Conservation (phyloP, 2,329 filamentous ascomycete genomes). For the Parascedosporium putredinis region DNA sequence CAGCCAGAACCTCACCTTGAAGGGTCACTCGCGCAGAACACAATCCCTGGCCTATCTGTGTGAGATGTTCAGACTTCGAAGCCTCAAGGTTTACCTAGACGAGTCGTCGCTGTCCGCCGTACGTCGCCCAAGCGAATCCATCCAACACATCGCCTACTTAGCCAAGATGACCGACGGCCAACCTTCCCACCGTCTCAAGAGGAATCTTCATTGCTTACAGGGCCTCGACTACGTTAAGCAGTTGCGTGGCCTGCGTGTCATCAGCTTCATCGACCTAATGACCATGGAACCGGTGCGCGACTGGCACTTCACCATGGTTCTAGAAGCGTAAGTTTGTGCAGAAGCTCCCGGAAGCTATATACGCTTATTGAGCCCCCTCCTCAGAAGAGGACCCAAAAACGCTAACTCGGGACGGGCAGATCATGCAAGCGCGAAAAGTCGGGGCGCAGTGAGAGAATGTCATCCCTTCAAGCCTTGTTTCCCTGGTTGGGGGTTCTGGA, state of each 20-base stretch:
- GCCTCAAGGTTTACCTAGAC: slow-evolving; percentile 27
- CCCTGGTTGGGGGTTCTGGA: neutral
- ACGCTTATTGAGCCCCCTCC: no score
- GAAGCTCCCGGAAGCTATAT: no score
- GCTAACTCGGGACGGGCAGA: no score
- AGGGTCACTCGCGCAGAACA: slow-evolving; percentile 27
- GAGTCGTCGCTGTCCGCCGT: slow-evolving; percentile 23
- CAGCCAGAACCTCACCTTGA: slow-evolving; percentile 20
- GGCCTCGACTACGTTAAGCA: slow-evolving; percentile 32
- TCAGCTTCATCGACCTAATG: slow-evolving; percentile 31
- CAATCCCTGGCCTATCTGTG: slow-evolving; percentile 23
- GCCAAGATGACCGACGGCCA: slow-evolving; percentile 22
- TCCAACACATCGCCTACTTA: slow-evolving; percentile 15
- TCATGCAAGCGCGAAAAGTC: slow-evolving; percentile 4
- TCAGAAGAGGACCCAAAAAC: no score
- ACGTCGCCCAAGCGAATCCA: slow-evolving; percentile 27
- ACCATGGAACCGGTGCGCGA: slow-evolving; percentile 17
- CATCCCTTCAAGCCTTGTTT: neutral
- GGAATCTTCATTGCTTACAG: slow-evolving; percentile 29
- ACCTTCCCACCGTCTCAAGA: slow-evolving; percentile 25
- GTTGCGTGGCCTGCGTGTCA: slow-evolving; percentile 30
- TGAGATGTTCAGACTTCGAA: slow-evolving; percentile 27
- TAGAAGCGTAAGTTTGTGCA: slow-evolving; percentile 5
- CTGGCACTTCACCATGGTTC: slow-evolving; percentile 18
- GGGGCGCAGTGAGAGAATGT: neutral